Evolutionary conservation across 768 basidiomycete species (phyloP).

Genomic region (Lactifluus echinatus): DNA sequence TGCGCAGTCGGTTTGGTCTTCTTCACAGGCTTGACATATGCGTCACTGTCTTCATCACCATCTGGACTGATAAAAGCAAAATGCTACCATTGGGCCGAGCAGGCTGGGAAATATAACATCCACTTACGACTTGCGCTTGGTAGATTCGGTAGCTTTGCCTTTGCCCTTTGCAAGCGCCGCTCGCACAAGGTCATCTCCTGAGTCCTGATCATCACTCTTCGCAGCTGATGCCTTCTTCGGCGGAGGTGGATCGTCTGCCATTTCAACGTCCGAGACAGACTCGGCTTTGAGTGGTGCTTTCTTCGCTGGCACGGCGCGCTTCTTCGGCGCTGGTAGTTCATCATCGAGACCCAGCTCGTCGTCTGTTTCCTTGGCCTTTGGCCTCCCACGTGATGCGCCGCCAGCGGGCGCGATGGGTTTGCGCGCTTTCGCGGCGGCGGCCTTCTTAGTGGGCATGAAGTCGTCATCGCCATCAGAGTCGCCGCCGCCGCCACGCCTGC

Average conservation of each 20-base stretch:
- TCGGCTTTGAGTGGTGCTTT: slow-evolving; percentile 27
- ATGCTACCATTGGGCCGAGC: not conserved
- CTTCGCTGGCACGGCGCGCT: slow-evolving; percentile 22
- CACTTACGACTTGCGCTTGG: slow-evolving; percentile 64
- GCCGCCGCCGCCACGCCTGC: slow-evolving; percentile 31
- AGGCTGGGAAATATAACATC: not conserved
- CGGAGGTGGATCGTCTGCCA: slow-evolving; percentile 24
- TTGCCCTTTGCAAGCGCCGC: slow-evolving; percentile 33
- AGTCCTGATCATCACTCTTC: slow-evolving; percentile 32
- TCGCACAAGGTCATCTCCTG: slow-evolving; percentile 29
- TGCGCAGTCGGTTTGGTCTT: slow-evolving; percentile 34
- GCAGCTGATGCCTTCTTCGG: not conserved
- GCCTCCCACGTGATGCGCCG: slow-evolving; percentile 26
- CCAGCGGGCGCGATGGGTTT: slow-evolving; percentile 25
- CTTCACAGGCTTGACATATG: slow-evolving; percentile 42
- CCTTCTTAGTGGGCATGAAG: slow-evolving; percentile 42
- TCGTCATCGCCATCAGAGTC: slow-evolving; percentile 43
- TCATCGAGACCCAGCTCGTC: slow-evolving; percentile 17
- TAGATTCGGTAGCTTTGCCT: slow-evolving; percentile 34
- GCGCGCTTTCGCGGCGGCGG: slow-evolving; percentile 30
- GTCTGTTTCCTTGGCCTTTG: slow-evolving; percentile 29
- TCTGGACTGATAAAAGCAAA: not conserved
- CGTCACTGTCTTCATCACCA: slow-evolving; percentile 1
- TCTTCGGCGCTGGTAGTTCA: slow-evolving; percentile 16
- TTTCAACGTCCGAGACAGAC: slow-evolving; percentile 26